Evolutionary conservation across 352 stramenopile species (phyloP).

Genomic region (Globisporangium apiculatum): DNA sequence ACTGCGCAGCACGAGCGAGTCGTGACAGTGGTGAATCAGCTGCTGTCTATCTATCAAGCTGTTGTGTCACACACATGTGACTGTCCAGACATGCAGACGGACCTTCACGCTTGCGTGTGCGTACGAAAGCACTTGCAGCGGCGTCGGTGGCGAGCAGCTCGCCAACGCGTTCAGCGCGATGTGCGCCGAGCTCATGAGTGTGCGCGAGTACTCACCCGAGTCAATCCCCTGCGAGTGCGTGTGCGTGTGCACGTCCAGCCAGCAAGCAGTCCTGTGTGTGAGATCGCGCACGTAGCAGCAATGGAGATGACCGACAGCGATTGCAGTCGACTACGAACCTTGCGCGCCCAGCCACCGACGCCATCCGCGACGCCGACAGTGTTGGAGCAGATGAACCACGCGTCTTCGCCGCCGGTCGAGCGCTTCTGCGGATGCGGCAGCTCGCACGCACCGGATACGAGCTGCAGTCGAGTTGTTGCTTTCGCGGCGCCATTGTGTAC

Average conservation of each 20-base stretch:
- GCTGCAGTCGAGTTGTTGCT: conserved; percentile 14
- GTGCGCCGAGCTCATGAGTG: conserved; percentile 57
- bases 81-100: neutral
- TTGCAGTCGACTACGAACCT: conserved; percentile 23
- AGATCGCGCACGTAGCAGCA: neutral
- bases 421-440: conserved; percentile 83
- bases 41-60: no score
- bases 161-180: conserved; percentile 14
- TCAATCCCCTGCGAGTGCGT: conserved; percentile 54
- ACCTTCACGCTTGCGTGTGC: conserved; percentile 63
- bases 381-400: conserved; percentile 73
- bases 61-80: neutral
- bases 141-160: conserved; percentile 27
- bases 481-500: conserved; percentile 11
- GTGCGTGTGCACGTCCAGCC: neutral
- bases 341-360: conserved; percentile 81
- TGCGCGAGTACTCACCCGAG: conserved; percentile 83
- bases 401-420: conserved; percentile 76
- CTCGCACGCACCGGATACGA: conserved; percentile 62
- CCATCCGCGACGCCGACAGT: conserved; percentile 82
- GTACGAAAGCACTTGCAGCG: conserved; percentile 61
- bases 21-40: neutral
- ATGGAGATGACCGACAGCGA: neutral
- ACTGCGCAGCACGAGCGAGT: conserved; percentile 17
- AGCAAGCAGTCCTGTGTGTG: neutral